Evolutionary conservation across 345 rosid genomes (phyloP), one percentile per base, ranked within the genome.

Genomic region (Sisymbrium irio): DNA sequence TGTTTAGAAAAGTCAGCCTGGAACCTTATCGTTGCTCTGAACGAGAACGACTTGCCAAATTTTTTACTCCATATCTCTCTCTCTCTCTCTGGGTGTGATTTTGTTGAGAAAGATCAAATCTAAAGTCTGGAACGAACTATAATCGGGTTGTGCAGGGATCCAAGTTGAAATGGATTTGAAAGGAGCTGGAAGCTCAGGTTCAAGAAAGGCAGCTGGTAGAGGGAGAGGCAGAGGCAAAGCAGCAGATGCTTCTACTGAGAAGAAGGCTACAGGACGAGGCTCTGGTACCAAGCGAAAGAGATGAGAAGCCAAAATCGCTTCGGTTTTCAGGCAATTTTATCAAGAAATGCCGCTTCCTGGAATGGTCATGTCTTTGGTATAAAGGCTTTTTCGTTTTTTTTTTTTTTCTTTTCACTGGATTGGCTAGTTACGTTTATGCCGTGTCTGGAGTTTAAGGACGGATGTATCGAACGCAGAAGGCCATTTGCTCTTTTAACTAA

Each of bases 111-210:
- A 5, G 18, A 54, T 68, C 12, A 17, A 27, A 15, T 40, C 30
- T 2, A 3, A 27, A 27, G 40, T 72, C 55, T 63, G 8, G 19
- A 53, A 53, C 18, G 5, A 42, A 28, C 27, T 41, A 51, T 9
- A 14, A 47, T 40, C 0, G 7, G 20, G 25, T 15, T 49, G 46
- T 49, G 47, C 66, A 89, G 96, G 95, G 72, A 85, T 91, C 57
- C 69, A 89, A 82, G 96, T 94, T 7, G 87, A 91, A 80, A 62
- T 94, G 74, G 95, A 88, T 65, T 74, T 89, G 73, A 94, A 89
- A 80, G 87, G 83, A 27, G 37, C 77, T 9, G 85, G 78, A 44
- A 84, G 78, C 40, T 82, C 88, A 22, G 80, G 83, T 45, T 60
- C 82, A 30, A 87, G 81, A 78, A 88, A 83, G 81, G 86, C 75